These are phyloP conservation scores for Mitragyna speciosa DNA, from an alignment of 257 asterid species.

Conservation along the genomic window DNA sequence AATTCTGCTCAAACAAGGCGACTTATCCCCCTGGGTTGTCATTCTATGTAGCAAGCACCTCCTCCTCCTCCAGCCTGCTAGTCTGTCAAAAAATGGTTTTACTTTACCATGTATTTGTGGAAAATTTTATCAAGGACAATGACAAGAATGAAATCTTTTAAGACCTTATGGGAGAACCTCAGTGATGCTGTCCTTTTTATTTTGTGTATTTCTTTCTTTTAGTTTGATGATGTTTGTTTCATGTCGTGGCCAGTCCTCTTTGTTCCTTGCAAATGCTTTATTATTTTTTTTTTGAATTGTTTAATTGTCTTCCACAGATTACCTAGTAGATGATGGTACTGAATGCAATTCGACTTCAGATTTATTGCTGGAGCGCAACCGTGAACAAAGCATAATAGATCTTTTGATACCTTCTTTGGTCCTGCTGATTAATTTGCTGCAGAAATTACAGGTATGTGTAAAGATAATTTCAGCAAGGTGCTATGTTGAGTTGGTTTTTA, in stretches of 20 bases:
- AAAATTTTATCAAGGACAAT: not conserved
- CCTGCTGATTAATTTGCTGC: slow-evolving; percentile 76
- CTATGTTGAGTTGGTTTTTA: slow-evolving; percentile 6
- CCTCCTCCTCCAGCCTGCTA: not conserved
- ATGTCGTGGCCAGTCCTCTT: not conserved
- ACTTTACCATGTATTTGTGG: not conserved
- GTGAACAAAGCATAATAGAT: slow-evolving; percentile 83
- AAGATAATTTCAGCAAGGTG: not conserved
- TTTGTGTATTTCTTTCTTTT: not conserved
- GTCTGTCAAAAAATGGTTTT: not conserved
- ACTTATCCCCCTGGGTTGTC: not conserved
- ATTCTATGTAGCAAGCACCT: not conserved
- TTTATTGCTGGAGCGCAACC: slow-evolving; percentile 85
- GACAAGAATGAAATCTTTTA: not conserved
- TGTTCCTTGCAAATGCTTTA: not conserved
- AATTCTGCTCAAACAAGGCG: not conserved
- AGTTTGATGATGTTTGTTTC: not conserved
- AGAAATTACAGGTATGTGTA: slow-evolving; percentile 65
- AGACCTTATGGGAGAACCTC: not conserved
- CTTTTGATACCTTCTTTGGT: slow-evolving; percentile 80
- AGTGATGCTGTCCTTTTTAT: not conserved
- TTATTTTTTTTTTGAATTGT: slow-evolving; percentile 8
- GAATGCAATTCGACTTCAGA: slow-evolving; percentile 93
- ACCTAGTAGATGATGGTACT: slow-evolving; percentile 91
- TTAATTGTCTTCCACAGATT: slow-evolving; percentile 58